Evolutionary conservation across 805 yeast species (phyloP).

Genomic region (Nakazawaea holstii): DNA sequence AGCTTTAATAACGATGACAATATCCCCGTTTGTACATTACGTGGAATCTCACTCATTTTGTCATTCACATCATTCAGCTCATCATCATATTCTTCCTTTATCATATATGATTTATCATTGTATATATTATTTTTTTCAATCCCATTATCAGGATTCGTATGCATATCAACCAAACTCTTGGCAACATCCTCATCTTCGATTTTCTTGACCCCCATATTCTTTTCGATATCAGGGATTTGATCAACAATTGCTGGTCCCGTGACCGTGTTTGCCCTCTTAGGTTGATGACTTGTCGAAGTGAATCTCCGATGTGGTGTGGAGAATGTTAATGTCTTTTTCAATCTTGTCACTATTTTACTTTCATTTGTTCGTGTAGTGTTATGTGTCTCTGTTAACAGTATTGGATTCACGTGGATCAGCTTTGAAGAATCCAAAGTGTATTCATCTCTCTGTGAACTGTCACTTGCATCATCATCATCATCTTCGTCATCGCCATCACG

Average conservation of each 20-base stretch:
- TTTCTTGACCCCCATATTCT: not conserved
- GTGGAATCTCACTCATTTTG: constrained; percentile 30
- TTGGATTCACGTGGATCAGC: not conserved
- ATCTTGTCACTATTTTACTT: not conserved
- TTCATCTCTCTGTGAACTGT: not conserved
- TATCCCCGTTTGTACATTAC: constrained; percentile 40
- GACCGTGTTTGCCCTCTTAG: not conserved
- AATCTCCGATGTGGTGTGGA: not conserved
- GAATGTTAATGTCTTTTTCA: constrained; percentile 5
- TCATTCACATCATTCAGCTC: constrained; percentile 17
- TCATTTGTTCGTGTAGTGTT: not conserved
- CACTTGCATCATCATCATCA: not conserved
- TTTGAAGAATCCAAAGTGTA: constrained; percentile 1
- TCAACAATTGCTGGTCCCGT: not conserved
- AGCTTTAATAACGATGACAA: constrained; percentile 35
- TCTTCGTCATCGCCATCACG: not conserved
- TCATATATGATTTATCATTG: not conserved
- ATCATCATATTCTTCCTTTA: constrained; percentile 8
- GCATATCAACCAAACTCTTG: constrained; percentile 2
- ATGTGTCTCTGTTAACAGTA: not conserved
- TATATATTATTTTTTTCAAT: not conserved
- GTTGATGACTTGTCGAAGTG: not conserved
- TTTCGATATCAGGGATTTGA: not conserved
- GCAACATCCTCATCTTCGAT: not conserved
- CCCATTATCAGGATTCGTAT: not conserved